A percentile compares a stretch with the other conserved stretches of the same genome.
phyloP scores from a whole-genome alignment of 2,329 filamentous ascomycete genomes.

The Xylaria sp. region DNA sequence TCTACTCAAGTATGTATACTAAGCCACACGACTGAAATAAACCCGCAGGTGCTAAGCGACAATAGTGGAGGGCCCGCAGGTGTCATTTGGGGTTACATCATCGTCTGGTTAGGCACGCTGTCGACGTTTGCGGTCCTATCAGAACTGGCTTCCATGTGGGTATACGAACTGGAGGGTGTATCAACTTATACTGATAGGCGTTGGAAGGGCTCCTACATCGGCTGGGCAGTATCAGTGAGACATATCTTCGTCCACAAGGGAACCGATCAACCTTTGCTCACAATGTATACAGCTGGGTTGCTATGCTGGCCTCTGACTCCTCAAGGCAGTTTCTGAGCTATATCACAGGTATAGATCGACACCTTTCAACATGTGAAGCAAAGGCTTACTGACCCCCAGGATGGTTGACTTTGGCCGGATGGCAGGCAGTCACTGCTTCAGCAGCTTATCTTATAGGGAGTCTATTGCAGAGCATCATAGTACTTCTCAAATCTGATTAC shows the following conservation, averaged over 20 bases:
- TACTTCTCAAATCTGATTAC: conserved; percentile 11
- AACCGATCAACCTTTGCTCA: background rate
- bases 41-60: background rate
- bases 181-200: background rate
- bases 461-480: conserved; percentile 19
- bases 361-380: background rate
- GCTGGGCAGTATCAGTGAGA: conserved; percentile 4
- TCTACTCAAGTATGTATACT: background rate
- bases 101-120: conserved; percentile 28
- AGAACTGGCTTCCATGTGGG: conserved; percentile 30
- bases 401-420: conserved; percentile 24
- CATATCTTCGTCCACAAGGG: background rate
- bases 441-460: conserved; percentile 15
- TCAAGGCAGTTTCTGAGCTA: conserved; percentile 17
- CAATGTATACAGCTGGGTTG: conserved; percentile 20
- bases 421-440: conserved; percentile 21
- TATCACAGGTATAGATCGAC: conserved; percentile 15
- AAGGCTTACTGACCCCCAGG: conserved; percentile 1
- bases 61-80: conserved; percentile 33
- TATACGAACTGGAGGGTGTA: background rate
- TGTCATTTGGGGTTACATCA: conserved; percentile 27
- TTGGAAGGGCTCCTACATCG: background rate
- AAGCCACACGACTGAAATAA: background rate
- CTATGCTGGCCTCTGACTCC: conserved; percentile 14
- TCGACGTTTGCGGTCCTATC: conserved; percentile 19